A percentile compares a stretch with the other conserved stretches of the same genome.
phyloP scores from a whole-genome alignment of 352 stramenopile species.

The Phytophthora aleatoria region DNA sequence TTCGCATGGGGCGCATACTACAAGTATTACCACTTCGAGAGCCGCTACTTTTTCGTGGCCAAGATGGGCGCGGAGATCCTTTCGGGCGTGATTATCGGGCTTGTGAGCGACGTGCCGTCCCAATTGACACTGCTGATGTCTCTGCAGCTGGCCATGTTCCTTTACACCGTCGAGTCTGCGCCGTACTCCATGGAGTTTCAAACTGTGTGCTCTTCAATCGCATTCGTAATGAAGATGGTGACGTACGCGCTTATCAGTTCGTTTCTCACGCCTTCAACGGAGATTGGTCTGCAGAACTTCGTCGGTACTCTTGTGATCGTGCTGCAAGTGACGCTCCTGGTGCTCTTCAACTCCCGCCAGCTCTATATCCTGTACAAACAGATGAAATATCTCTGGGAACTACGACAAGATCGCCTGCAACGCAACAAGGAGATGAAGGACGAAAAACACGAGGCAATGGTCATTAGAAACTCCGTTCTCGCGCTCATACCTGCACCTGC shows the following conservation, averaged over 20 bases:
- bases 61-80: slow-evolving; percentile 83
- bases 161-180: slow-evolving; percentile 65
- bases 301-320: slow-evolving; percentile 70
- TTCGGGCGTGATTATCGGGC: slow-evolving; percentile 72
- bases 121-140: slow-evolving; percentile 76
- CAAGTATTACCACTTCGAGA: slow-evolving; percentile 74
- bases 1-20: slow-evolving; percentile 83
- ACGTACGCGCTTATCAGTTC: slow-evolving; percentile 83
- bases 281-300: slow-evolving; percentile 55
- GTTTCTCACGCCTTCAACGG: slow-evolving; percentile 63
- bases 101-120: slow-evolving; percentile 75
- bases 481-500: slow-evolving; percentile 43
- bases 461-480: slow-evolving; percentile 40
- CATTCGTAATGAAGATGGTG: slow-evolving; percentile 86
- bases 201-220: slow-evolving; percentile 64
- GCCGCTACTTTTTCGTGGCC: slow-evolving; percentile 76
- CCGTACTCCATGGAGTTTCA: slow-evolving; percentile 82
- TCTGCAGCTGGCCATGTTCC: slow-evolving; percentile 75
- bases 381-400: slow-evolving; percentile 60
- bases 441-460: slow-evolving; percentile 33
- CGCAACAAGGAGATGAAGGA: slow-evolving; percentile 31
- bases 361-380: slow-evolving; percentile 83
- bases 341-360: slow-evolving; percentile 81
- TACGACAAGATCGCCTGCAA: slow-evolving; percentile 47
- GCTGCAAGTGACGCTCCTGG: slow-evolving; percentile 62